Conservation (phyloP, 176 grass and related monocot species). For the Hyparrhenia diplandra region DNA sequence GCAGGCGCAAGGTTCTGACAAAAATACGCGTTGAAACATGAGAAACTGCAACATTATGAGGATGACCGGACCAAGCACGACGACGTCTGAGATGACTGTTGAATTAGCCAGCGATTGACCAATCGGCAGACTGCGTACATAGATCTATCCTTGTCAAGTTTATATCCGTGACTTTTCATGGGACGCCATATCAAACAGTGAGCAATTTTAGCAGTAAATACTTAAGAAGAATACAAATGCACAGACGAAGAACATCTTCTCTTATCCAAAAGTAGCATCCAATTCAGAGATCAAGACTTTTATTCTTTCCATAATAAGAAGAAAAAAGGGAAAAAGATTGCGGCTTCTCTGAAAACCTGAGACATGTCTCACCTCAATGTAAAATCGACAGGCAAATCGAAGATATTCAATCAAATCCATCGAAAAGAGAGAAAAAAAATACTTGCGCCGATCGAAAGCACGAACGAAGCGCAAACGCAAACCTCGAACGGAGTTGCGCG, state of each 20-base stretch:
- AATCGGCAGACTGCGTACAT: background rate
- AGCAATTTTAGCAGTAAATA: background rate
- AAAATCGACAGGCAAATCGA: background rate
- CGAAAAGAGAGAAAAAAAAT: background rate
- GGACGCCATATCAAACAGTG: background rate
- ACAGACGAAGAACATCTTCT: background rate
- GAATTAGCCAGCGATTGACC: slow-evolving; percentile 1
- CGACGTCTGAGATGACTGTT: background rate
- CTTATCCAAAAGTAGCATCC: background rate
- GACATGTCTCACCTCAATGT: background rate
- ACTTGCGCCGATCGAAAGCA: background rate
- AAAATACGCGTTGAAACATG: background rate
- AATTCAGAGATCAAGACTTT: background rate
- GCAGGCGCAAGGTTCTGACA: background rate
- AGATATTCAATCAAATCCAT: background rate
- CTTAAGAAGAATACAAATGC: background rate
- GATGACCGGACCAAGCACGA: slow-evolving; percentile 6
- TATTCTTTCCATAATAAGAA: background rate
- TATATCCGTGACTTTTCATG: slow-evolving; percentile 8
- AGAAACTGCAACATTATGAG: background rate
- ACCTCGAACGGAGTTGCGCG: background rate
- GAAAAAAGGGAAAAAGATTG: background rate
- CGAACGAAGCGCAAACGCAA: background rate
- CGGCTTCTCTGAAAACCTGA: background rate
- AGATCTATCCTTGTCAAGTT: slow-evolving; percentile 28